Evolutionary conservation across 352 stramenopile genomes (phyloP).

Genomic region (Globisporangium camurandrum): DNA sequence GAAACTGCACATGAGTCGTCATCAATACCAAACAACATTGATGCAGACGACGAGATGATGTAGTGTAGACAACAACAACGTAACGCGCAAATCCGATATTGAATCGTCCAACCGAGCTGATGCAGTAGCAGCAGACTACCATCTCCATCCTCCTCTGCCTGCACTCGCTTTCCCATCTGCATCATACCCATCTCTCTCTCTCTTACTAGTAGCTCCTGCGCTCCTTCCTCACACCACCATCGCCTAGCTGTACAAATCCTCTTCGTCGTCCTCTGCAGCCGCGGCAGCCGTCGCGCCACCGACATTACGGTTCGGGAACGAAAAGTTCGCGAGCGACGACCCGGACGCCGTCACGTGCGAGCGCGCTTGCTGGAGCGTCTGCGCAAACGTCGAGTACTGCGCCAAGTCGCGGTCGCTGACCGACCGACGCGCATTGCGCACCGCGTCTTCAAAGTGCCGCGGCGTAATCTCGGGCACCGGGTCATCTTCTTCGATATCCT

Average conservation of each 20-base stretch:
- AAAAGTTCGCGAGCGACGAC: slow-evolving; percentile 94
- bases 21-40: too few species aligned
- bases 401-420: slow-evolving; percentile 97
- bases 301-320: slow-evolving; percentile 86
- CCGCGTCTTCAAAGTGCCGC: slow-evolving; percentile 97
- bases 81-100: too few species aligned
- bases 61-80: too few species aligned
- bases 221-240: too few species aligned
- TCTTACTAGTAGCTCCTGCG: too few species aligned
- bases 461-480: slow-evolving; percentile 92
- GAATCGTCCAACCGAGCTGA: too few species aligned
- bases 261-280: slow-evolving; percentile 80
- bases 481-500: slow-evolving; percentile 94
- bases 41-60: too few species aligned
- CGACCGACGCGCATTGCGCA: slow-evolving; percentile 95
- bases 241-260: slow-evolving; percentile 97
- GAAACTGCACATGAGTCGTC: too few species aligned
- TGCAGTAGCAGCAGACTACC: too few species aligned
- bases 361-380: slow-evolving; percentile 94
- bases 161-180: too few species aligned
- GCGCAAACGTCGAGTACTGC: slow-evolving; percentile 83
- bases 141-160: too few species aligned
- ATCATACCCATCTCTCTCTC: too few species aligned
- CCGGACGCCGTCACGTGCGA: slow-evolving; percentile 91
- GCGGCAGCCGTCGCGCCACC: slow-evolving; percentile 25